phyloP scores from a whole-genome alignment of 257 asterid species.

The Nemophila menziesii region DNA sequence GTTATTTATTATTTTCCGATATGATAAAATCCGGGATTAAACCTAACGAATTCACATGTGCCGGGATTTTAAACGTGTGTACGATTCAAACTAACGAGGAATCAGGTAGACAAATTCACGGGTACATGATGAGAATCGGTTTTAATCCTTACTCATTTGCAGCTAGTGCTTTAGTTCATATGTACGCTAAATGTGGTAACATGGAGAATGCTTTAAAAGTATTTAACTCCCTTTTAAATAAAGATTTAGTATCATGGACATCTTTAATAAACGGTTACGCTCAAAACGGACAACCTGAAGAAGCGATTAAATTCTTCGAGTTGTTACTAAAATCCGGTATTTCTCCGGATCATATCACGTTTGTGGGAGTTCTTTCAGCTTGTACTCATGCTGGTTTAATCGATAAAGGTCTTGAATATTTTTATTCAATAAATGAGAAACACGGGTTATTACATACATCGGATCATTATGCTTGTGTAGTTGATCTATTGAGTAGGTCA shows the following conservation, averaged over 20 bases:
- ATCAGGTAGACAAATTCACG: constrained; percentile 60
- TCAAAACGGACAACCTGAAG: constrained; percentile 47
- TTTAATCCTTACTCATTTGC: constrained; percentile 55
- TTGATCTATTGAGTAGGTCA: constrained; percentile 60
- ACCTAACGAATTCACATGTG: constrained; percentile 60
- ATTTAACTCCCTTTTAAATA: constrained; percentile 33
- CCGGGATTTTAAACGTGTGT: constrained; percentile 54
- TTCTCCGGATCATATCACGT: constrained; percentile 53
- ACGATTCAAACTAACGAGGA: constrained; percentile 45
- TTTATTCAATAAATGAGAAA: constrained; percentile 43
- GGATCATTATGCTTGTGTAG: constrained; percentile 62
- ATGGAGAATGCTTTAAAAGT: constrained; percentile 41
- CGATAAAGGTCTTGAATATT: constrained; percentile 54
- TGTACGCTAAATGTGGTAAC: constrained; percentile 66
- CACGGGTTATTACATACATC: constrained; percentile 35
- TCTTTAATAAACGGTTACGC: constrained; percentile 68
- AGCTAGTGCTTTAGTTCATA: constrained; percentile 65
- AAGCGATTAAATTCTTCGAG: constrained; percentile 49
- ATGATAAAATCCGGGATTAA: constrained; percentile 30
- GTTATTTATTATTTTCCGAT: constrained; percentile 39
- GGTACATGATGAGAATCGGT: constrained; percentile 45
- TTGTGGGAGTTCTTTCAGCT: constrained; percentile 68
- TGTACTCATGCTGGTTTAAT: constrained; percentile 67
- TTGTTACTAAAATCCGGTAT: constrained; percentile 32
- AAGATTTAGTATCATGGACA: constrained; percentile 68